Percentiles rank a stretch among this genome's conserved stretches.
phyloP scores from a whole-genome alignment of 1,139 yeast species.

The Debaryomyces psychrophilus region DNA sequence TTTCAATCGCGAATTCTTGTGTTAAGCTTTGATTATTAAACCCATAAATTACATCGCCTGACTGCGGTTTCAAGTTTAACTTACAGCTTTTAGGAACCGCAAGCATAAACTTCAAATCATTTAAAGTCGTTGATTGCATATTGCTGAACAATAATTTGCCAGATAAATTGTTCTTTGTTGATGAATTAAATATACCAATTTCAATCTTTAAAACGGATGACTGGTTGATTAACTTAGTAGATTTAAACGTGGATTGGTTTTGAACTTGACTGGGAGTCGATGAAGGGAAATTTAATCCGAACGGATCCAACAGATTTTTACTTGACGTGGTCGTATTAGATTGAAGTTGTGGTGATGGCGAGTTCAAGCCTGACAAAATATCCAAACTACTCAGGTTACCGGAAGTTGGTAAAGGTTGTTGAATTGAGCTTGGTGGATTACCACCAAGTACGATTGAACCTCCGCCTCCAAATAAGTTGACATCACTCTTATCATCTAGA shows the following conservation, averaged over 20 bases:
- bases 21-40: conserved; percentile 56
- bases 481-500: conserved; percentile 33
- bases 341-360: conserved; percentile 53
- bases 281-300: conserved; percentile 50
- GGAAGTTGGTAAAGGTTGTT: conserved; percentile 17
- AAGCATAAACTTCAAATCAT: conserved; percentile 63
- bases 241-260: conserved; percentile 18
- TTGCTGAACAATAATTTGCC: conserved; percentile 49
- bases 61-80: conserved; percentile 70
- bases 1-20: conserved; percentile 63
- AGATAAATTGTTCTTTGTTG: conserved; percentile 43
- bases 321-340: conserved; percentile 31
- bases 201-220: conserved; percentile 58
- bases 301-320: conserved; percentile 47
- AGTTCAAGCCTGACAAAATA: conserved; percentile 48
- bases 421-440: conserved; percentile 13
- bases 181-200: conserved; percentile 42
- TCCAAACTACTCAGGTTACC: conserved; percentile 27
- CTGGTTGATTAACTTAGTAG: conserved; percentile 40
- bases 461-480: conserved; percentile 51
- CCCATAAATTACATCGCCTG: conserved; percentile 57
- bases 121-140: conserved; percentile 35
- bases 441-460: conserved; percentile 47
- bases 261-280: conserved; percentile 41
- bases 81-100: conserved; percentile 82